Percentiles rank a stretch among this genome's conserved stretches.
phyloP scores from a whole-genome alignment of 306 rosid species.

The Astragalus glycyphyllos region DNA sequence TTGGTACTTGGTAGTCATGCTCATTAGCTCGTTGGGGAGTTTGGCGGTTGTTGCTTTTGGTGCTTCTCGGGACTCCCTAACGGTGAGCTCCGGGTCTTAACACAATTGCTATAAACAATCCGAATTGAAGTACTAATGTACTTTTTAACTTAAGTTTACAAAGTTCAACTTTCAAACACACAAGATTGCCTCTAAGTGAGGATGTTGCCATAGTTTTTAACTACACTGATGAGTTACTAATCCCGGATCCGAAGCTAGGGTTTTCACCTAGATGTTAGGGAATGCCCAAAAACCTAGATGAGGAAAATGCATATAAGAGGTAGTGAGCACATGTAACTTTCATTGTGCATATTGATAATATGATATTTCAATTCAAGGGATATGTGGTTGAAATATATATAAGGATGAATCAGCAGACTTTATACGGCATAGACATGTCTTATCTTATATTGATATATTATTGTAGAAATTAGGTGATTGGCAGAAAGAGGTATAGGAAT shows the following conservation, averaged over 20 bases:
- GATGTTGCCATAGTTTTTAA: constrained; percentile 4
- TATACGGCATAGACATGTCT: constrained; percentile 39
- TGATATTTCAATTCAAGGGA: constrained; percentile 35
- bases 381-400: constrained; percentile 27
- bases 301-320: constrained; percentile 12
- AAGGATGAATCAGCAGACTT: not conserved
- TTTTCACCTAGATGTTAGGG: constrained; percentile 7
- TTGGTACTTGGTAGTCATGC: no score
- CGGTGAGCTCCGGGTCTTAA: no score
- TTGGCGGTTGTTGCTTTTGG: no score
- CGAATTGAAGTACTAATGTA: no score
- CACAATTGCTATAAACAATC: no score
- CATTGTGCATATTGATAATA: not conserved
- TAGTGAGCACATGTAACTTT: not conserved
- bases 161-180: not conserved
- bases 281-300: not conserved
- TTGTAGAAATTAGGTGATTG: constrained; percentile 53
- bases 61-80: no score
- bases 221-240: not conserved
- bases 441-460: constrained; percentile 33
- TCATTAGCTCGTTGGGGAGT: no score
- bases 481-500: constrained; percentile 59
- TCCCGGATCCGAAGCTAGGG: constrained; percentile 1
- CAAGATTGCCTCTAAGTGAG: constrained; percentile 1
- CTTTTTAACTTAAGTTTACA: not conserved